Base-by-base conservation (phyloP, 2,329 filamentous ascomycete species). In the Claviceps sorghi region DNA sequence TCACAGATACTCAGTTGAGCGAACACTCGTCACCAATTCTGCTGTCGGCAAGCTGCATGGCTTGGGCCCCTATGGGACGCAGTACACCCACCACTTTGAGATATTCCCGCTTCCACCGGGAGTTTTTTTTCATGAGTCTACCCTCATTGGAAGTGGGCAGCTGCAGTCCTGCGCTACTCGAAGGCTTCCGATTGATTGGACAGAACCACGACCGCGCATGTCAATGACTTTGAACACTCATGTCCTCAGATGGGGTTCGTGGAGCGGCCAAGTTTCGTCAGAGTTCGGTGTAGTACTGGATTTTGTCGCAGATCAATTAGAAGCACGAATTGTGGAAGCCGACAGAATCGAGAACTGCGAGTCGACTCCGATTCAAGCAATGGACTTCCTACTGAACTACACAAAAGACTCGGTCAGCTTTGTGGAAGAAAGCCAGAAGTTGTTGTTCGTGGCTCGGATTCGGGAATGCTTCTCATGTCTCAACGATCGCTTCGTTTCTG, bases 61-160 rank as follows among this genome's bases (percentile, higher is more conserved):
- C 1, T 65, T 84, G 8, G 78, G 76, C 0, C 77, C 78, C 0
- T 82, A 79, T 60, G 80, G 80, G 1, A 79, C 77, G 1, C 70
- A 73, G 26, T 84, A 83, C 60, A 77, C 79, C 0, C 72, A 76
- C 36, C 74, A 84, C 59, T 84, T 84, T 55, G 79, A 83, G 46
- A 64, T 79, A 4, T 80, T 82, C 51, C 79, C 80, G 19, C 65
- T 84, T 32, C 73, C 76, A 41, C 59, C 64, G 7, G 74, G 74
- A 3, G 71, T 77, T 0, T 83, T 74, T 62, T 83, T 84, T 51
- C 79, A 83, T 52, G 71, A 75, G 55, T 75, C 69, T 50, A 83
- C 79, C 0, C 61, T 83, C 30, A 65, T 84, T 45, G 81, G 80
- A 8, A 72, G 70, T 56, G 79, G 79, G 1, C 63, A 49, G 4